Conservation (phyloP, 495 filamentous ascomycete species). For the Penicillium diatomitis region DNA sequence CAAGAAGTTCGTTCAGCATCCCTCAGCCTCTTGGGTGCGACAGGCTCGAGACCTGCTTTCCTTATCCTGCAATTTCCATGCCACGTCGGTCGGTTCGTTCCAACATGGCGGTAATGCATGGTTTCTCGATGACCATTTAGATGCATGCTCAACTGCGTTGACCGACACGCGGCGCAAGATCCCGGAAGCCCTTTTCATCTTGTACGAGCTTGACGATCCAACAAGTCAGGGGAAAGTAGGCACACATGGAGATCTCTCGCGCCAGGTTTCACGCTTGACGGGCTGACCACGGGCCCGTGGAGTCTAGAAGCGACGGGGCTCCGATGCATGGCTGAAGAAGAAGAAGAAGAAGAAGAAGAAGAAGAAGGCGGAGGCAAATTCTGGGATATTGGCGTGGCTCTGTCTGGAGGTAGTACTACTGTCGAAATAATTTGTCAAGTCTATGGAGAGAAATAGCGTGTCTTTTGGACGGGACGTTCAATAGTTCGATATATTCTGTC, state of each 20-base stretch:
- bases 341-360: too few relatives aligned
- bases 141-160: slow-evolving; percentile 74
- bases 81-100: neutral
- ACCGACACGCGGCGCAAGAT: slow-evolving; percentile 62
- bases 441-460: too few relatives aligned
- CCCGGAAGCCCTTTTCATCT: slow-evolving; percentile 55
- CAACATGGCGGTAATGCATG: slow-evolving; percentile 50
- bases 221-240: slow-evolving; percentile 45
- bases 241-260: slow-evolving; percentile 58
- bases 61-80: neutral
- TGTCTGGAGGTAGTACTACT: too few relatives aligned
- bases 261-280: slow-evolving; percentile 61
- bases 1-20: slow-evolving; percentile 2
- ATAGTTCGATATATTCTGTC: too few relatives aligned
- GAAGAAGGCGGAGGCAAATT: too few relatives aligned
- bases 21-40: slow-evolving; percentile 2
- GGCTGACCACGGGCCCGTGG: slow-evolving; percentile 64
- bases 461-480: too few relatives aligned
- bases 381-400: too few relatives aligned
- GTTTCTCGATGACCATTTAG: slow-evolving; percentile 72
- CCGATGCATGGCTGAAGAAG: too few relatives aligned
- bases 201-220: slow-evolving; percentile 68
- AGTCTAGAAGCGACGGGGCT: slow-evolving; percentile 42
- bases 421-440: too few relatives aligned
- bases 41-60: neutral